A percentile compares a stretch with the other conserved stretches of the same genome.
phyloP scores from a whole-genome alignment of 805 yeast species.

The Priceomyces fermenticarens region DNA sequence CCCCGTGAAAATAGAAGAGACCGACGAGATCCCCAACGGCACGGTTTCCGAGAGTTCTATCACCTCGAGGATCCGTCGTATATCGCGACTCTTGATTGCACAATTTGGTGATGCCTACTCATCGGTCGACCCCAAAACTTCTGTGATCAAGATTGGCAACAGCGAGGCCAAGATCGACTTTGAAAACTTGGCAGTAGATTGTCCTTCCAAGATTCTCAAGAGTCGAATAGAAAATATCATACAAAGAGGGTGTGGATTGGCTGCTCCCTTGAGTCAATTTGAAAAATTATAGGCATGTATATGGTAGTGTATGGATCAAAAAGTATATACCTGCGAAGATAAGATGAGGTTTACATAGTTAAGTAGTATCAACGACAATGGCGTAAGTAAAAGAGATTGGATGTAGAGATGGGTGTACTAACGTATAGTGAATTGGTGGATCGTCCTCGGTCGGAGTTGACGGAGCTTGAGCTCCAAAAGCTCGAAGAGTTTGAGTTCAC shows the following conservation, averaged over 20 bases:
- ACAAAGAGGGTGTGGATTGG: constrained; percentile 72
- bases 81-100: constrained; percentile 63
- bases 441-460: constrained; percentile 75
- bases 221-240: constrained; percentile 82
- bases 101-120: constrained; percentile 83
- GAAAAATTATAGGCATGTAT: constrained; percentile 14
- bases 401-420: constrained; percentile 17
- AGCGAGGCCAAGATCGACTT: constrained; percentile 70
- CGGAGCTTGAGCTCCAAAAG: constrained; percentile 73
- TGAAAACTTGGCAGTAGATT: constrained; percentile 58
- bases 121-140: constrained; percentile 41
- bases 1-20: constrained; percentile 16
- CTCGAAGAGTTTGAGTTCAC: constrained; percentile 87
- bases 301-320: not conserved
- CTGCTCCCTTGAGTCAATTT: constrained; percentile 71
- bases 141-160: constrained; percentile 68
- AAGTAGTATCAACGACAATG: not conserved
- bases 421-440: constrained; percentile 59
- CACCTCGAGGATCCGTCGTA: constrained; percentile 40
- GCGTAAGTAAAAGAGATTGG: too few relatives aligned
- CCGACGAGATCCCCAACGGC: constrained; percentile 10
- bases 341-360: too few relatives aligned
- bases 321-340: not conserved
- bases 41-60: constrained; percentile 29
- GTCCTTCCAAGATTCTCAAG: constrained; percentile 70